Evolutionary conservation across 192 early-diverging fungal genomes (phyloP).

Genomic region (Dissophora ornata): DNA sequence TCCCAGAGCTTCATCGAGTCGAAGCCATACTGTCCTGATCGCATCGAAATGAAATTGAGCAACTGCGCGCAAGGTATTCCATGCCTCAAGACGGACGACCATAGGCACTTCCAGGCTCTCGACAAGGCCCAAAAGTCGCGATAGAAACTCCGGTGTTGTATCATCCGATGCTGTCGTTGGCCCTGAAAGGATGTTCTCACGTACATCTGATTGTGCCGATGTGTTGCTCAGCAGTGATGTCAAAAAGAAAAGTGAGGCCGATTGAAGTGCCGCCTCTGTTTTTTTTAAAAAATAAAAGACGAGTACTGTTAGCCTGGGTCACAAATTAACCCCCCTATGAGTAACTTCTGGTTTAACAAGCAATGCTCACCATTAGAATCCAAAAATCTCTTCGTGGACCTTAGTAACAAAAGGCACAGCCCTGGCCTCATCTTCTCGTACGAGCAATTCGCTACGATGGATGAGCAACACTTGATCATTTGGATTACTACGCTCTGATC

Average conservation of each 20-base stretch:
- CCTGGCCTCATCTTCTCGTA: conserved; percentile 41
- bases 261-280: conserved; percentile 27
- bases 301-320: too few species aligned
- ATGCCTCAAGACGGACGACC: conserved; percentile 49
- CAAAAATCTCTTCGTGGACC: conserved; percentile 23
- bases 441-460: conserved; percentile 24
- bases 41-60: conserved; percentile 49
- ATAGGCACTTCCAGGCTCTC: not conserved
- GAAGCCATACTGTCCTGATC: conserved; percentile 36
- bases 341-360: too few species aligned
- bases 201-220: conserved; percentile 18
- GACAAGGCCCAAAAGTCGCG: conserved; percentile 33
- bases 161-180: not conserved
- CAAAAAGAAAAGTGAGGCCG: conserved; percentile 18
- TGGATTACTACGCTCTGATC: conserved; percentile 16
- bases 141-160: conserved; percentile 10
- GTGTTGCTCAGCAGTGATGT: conserved; percentile 32
- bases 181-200: conserved; percentile 10
- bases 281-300: too few species aligned
- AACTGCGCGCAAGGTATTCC: conserved; percentile 53
- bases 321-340: too few species aligned
- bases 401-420: conserved; percentile 12
- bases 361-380: conserved; percentile 9
- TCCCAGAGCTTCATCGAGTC: conserved; percentile 34
- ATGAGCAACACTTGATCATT: conserved; percentile 36